Conservation (phyloP, 1,284 basidiomycete species). For the Trichosporon sp. region DNA sequence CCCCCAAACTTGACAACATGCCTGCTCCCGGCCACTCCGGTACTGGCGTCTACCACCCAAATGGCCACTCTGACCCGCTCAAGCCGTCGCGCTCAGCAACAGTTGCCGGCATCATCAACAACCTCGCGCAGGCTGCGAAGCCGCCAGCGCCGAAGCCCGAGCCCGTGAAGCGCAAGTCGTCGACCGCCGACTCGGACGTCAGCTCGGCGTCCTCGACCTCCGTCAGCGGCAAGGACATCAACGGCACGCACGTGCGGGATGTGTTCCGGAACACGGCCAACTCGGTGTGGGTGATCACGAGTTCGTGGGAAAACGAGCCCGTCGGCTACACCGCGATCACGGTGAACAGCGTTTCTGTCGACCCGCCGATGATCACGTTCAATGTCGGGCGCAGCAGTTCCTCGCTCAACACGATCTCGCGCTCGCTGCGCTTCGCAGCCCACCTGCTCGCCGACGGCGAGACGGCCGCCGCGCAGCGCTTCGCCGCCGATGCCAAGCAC, state of each 20-base stretch:
- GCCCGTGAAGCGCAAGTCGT: not conserved
- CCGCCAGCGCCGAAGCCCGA: not conserved
- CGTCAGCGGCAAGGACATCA: not conserved
- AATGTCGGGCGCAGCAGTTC: slow-evolving; percentile 11
- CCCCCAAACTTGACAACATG: not conserved
- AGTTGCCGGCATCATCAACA: slow-evolving; percentile 14
- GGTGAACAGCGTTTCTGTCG: slow-evolving; percentile 15
- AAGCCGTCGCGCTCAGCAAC: slow-evolving; percentile 1
- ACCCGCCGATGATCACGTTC: slow-evolving; percentile 19
- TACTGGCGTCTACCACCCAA: slow-evolving; percentile 1
- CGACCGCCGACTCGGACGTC: not conserved
- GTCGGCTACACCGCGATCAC: slow-evolving; percentile 18
- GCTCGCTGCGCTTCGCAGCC: slow-evolving; percentile 12
- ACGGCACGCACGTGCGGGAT: slow-evolving; percentile 5
- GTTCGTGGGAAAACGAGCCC: slow-evolving; percentile 7
- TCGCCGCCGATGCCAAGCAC: slow-evolving; percentile 3
- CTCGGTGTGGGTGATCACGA: slow-evolving; percentile 15
- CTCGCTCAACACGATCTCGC: slow-evolving; percentile 8
- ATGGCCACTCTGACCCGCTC: not conserved
- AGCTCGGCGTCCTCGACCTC: not conserved
- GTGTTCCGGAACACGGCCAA: slow-evolving; percentile 13
- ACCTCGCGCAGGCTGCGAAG: slow-evolving; percentile 1
- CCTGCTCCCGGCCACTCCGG: not conserved
- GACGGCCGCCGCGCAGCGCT: slow-evolving; percentile 8
- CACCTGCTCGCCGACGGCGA: slow-evolving; percentile 12